Percentiles rank a stretch among this genome's conserved stretches.
These are phyloP conservation scores for Ceratocystis cubensis DNA, from an alignment of 2,329 filamentous ascomycete genomes.

Conservation along the genomic window DNA sequence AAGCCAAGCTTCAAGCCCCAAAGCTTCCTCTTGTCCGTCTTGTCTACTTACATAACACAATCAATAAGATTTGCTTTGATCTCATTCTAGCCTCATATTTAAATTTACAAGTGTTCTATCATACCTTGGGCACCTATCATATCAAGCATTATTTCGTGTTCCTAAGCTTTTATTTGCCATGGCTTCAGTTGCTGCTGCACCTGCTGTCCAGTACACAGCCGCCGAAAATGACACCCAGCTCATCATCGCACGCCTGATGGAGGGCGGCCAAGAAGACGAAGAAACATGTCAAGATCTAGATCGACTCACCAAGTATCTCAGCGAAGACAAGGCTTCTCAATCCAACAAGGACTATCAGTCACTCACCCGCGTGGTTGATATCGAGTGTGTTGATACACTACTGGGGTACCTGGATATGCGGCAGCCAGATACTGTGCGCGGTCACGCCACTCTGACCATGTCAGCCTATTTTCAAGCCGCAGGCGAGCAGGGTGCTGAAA, in stretches of 20 bases:
- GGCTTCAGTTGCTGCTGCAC: slow-evolving; percentile 13
- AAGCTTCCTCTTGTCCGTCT: slow-evolving; percentile 6
- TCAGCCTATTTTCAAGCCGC: slow-evolving; percentile 74
- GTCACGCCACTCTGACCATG: slow-evolving; percentile 68
- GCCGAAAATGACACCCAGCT: slow-evolving; percentile 56
- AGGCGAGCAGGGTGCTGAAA: slow-evolving; percentile 54
- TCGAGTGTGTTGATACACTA: slow-evolving; percentile 70
- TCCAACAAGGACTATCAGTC: slow-evolving; percentile 34
- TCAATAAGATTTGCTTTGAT: background rate
- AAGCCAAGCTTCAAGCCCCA: background rate
- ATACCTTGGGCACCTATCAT: no score
- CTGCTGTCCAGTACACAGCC: slow-evolving; percentile 8
- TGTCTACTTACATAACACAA: slow-evolving; percentile 1
- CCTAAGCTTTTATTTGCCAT: slow-evolving; percentile 5
- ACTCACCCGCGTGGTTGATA: slow-evolving; percentile 53
- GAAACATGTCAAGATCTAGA: slow-evolving; percentile 51
- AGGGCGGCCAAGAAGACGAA: slow-evolving; percentile 72
- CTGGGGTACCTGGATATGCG: slow-evolving; percentile 79
- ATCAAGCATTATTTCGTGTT: background rate
- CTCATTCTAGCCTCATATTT: background rate
- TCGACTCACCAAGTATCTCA: slow-evolving; percentile 46
- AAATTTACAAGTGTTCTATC: background rate
- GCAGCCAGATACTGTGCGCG: slow-evolving; percentile 57
- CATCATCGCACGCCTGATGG: slow-evolving; percentile 78
- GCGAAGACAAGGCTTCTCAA: slow-evolving; percentile 39